Percentiles rank a stretch among this genome's conserved stretches.
Evolutionary conservation across 352 stramenopile species (phyloP).

Genomic region (Thalassiosira ordinaria): DNA sequence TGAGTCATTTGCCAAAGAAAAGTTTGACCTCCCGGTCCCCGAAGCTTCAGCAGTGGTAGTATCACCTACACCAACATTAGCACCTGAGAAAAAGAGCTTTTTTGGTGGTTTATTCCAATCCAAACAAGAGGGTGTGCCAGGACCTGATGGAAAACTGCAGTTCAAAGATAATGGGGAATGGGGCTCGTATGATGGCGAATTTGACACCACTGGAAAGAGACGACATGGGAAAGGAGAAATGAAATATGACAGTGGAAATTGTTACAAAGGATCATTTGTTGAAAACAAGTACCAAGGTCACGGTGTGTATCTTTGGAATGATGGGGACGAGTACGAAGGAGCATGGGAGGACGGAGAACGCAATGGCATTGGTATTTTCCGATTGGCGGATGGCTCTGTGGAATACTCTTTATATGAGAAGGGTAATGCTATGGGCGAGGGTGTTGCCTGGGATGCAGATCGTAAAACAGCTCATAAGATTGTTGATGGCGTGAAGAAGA

Average conservation of each 20-base stretch:
- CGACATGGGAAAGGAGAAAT: slow-evolving; percentile 40
- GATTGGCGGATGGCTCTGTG: slow-evolving; percentile 24
- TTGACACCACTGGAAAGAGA: slow-evolving; percentile 29
- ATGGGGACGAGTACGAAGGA: slow-evolving; percentile 51
- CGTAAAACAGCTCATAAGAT: slow-evolving; percentile 22
- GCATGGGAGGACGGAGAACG: slow-evolving; percentile 45
- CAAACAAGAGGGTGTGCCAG: slow-evolving; percentile 9
- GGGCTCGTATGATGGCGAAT: slow-evolving; percentile 36
- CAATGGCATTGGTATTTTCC: slow-evolving; percentile 41
- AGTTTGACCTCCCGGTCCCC: slow-evolving; percentile 39
- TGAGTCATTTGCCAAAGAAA: slow-evolving; percentile 26
- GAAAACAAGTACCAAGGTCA: slow-evolving; percentile 48
- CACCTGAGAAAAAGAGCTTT: background rate
- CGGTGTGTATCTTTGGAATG: slow-evolving; percentile 31
- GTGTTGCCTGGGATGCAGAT: slow-evolving; percentile 40
- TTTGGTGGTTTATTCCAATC: slow-evolving; percentile 18
- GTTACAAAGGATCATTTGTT: slow-evolving; percentile 41
- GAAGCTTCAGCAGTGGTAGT: slow-evolving; percentile 13
- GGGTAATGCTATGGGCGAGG: slow-evolving; percentile 28
- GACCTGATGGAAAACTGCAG: slow-evolving; percentile 19
- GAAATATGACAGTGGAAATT: slow-evolving; percentile 33
- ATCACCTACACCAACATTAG: background rate
- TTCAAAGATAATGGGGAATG: slow-evolving; percentile 44
- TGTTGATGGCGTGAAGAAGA: slow-evolving; percentile 27
- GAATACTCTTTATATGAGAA: slow-evolving; percentile 30